Base-by-base conservation (phyloP, 805 yeast species). In the Brettanomyces custersianus region DNA sequence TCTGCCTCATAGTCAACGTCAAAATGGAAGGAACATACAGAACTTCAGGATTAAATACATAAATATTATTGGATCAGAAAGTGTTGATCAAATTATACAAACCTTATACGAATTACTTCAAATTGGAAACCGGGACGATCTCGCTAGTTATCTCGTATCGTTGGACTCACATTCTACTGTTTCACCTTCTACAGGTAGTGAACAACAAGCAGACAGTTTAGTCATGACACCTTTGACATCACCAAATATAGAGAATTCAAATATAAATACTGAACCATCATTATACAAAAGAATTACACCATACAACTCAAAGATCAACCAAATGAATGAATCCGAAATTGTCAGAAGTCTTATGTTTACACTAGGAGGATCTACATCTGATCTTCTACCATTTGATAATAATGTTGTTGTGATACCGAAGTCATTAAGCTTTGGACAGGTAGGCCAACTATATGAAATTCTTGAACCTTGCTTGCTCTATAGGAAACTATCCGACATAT, bases 291-390 rank as follows among this genome's bases (percentile, higher is more conserved):
- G 35, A n/a, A 9, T 33, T 11, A 12, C 11, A n/a, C 35, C 30
- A 2, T 34, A 34, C 13, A 8, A 26, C 17, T 11, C 18, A 11
- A 19, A 19, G 11, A 16, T 25, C 10, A 26, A 18, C 16, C 18
- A 17, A 8, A 20, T 27, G 10, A 20, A 20, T 12, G 72, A 66
- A 19, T 46, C 45, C 4, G 66, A 61, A 3, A 63, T 77, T 4
- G 31, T 74, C 29, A 57, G 60, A 22, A 63, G 61, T 42, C 55
- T 77, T 2, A 61, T 72, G 8, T 78, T 66, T 42, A 65, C 80
- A 0, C 51, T 80, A 27, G 48, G 72, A 13, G 86, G 84, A 0
- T 64, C 75, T 2, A 77, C 78, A 21, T 74, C 84, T 3, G 66
- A 65, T 19, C 39, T 75, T 33, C 65, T 78, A 32, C 63, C 71